Evolutionary conservation across 2,329 filamentous ascomycete genomes (phyloP), one percentile per base, ranked within the genome.

Genomic region (Talaromyces sp.): DNA sequence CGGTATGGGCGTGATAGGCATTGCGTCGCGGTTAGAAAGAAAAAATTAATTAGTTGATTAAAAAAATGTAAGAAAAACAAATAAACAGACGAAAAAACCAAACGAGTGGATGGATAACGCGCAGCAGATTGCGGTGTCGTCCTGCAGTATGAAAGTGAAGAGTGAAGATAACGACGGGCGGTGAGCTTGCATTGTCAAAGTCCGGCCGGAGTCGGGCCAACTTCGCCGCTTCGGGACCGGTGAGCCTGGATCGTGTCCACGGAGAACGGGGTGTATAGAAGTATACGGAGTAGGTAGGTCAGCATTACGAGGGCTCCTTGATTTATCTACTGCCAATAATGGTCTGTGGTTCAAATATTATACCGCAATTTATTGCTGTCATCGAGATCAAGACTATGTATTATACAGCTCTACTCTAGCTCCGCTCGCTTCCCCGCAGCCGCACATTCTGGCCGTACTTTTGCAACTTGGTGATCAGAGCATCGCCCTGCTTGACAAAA

Each of bases 381-480:
- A 46, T 19, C 41, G 41, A 46, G n/a, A 19, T 17, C 38, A 46
- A 46, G 41, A 46, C 43, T 46, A 24, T 24, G 43, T 46, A 46
- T 17, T 52, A 29, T 52, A 52, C 24, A 52, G 24, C 21, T 24
- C 17, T 46, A 24, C 21, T 52, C 61, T 70, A 96, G 69, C 91
- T 91, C 69, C 94, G 86, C 83, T 99, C 94, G 73, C 93, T 97
- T 46, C 94, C 94, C 70, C 94, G 86, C 78, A 99, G 82, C 72
- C 94, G 86, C 65, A 99, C 94, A 2, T 94, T 90, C 78, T 99
- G 94, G 51, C 94, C 94, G 76, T 99, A 99, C 83, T 99, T 99
- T 80, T 99, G 94, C 68, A 99, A 82, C 83, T 99, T 99, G 61
- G 94, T 99, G 74, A 99, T 97, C 64, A 99, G 83, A 77, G 96